Evolutionary conservation across 306 rosid species (phyloP).

Genomic region (Fragaria nilgerrensis): DNA sequence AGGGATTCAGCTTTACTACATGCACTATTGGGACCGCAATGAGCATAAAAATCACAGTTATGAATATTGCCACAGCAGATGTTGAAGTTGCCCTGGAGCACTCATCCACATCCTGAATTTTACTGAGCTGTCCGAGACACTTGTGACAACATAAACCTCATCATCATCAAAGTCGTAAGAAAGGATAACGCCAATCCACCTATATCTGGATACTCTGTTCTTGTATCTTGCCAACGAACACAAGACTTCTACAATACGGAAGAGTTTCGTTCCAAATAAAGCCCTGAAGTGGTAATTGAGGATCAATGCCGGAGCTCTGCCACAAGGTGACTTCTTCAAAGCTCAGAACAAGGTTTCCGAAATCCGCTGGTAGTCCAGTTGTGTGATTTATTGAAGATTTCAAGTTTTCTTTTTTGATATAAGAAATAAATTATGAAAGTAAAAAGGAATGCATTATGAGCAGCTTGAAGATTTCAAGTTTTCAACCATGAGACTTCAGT

Average conservation of each 20-base stretch:
- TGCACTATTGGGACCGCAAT: too few relatives aligned
- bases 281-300: not conserved
- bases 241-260: not conserved
- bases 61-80: not conserved
- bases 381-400: not conserved
- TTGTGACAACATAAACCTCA: not conserved
- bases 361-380: not conserved
- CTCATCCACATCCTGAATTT: not conserved
- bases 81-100: not conserved
- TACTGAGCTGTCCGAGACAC: not conserved
- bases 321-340: slow-evolving; percentile 8
- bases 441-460: not conserved
- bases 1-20: too few relatives aligned
- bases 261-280: not conserved
- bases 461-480: not conserved
- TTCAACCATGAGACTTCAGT: too few relatives aligned
- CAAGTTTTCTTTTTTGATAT: too few relatives aligned
- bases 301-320: slow-evolving; percentile 34
- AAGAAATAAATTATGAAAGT: too few relatives aligned
- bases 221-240: not conserved
- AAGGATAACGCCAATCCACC: not conserved
- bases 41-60: too few relatives aligned
- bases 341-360: slow-evolving; percentile 17
- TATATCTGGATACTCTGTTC: not conserved
- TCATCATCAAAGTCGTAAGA: not conserved